Conservation (phyloP, 1,284 basidiomycete genomes). For the Puccinia horiana region DNA sequence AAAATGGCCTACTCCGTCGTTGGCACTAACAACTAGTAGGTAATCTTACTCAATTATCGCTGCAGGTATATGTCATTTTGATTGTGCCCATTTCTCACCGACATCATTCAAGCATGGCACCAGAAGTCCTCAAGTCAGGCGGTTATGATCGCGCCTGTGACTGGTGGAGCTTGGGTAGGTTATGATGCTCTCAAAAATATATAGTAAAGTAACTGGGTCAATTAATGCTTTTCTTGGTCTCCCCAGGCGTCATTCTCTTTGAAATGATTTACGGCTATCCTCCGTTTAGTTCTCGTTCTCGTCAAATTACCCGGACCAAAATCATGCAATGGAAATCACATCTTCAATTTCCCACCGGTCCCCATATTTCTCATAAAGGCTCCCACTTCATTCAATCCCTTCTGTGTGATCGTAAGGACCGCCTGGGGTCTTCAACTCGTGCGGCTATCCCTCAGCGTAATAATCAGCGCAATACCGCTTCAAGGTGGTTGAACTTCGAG, state of each 20-base stretch:
- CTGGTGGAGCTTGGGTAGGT: conserved; percentile 93
- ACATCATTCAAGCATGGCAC: conserved; percentile 69
- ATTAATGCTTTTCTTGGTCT: conserved; percentile 18
- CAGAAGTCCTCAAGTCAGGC: conserved; percentile 80
- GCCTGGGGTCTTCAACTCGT: conserved; percentile 66
- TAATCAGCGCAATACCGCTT: conserved; percentile 25
- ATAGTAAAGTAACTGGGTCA: not conserved
- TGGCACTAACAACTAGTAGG: conserved; percentile 56
- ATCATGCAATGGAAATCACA: conserved; percentile 82
- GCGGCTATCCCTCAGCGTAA: conserved; percentile 25
- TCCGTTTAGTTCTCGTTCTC: conserved; percentile 63
- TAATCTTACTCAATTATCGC: not conserved
- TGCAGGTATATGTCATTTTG: not conserved
- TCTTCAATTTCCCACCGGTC: conserved; percentile 80
- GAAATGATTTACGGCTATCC: conserved; percentile 70
- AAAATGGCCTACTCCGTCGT: conserved; percentile 58
- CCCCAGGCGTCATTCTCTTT: conserved; percentile 52
- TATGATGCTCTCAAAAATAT: conserved; percentile 64
- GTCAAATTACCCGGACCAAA: conserved; percentile 55
- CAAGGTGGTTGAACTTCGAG: conserved; percentile 2
- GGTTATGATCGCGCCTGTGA: conserved; percentile 94
- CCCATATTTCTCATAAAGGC: conserved; percentile 79
- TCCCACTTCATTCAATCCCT: conserved; percentile 81
- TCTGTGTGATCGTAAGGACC: conserved; percentile 89
- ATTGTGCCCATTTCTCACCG: not conserved